Base-by-base conservation (phyloP, 257 asterid species). In the Solanum bulbocastanum region DNA sequence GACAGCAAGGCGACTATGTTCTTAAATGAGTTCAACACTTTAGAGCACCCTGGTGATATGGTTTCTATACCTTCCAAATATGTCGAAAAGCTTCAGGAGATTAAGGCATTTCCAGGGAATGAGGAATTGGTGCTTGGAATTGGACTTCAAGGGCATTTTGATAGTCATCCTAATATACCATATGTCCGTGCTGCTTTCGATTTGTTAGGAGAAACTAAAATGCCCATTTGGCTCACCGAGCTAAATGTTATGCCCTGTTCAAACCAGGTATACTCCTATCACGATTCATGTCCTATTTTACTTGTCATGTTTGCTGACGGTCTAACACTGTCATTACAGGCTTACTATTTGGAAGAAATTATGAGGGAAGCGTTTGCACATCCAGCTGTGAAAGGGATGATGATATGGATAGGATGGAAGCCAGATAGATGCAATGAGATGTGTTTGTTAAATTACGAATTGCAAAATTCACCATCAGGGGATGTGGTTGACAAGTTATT, bases 201-300 rank as follows among this genome's bases (percentile, higher is more conserved):
- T 62, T 76, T 89, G 44, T 86, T 93, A 10, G 95, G 92, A 7
- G 93, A 90, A 11, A 88, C 93, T 4, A 90, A 88, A 10, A 83
- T 91, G 88, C 94, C 95, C 4, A 88, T 94, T 4, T 94, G 98
- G 96, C 85, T 94, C 78, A 94, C 97, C 0, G 97, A 94, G 40
- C 58, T 93, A 7, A 95, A 94, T 27, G 84, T 82, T 10, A 88
- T 25, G 89, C 27, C 42, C 16, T 82, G 90, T 20, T 92, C 92
- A 0, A 60, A 85, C 10, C 94, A 93, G 94, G 95, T 90, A 88
- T 5, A 71, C 89, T 35, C 37, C 3, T 56, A 20, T 66, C n/a
- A 42, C 11, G 7, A 44, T 37, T 65, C n/a, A 58, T 5, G 16
- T 78, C n/a, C 52, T 4, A 79, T 27, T 27, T 79, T 25, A 79